phyloP scores from a whole-genome alignment of 495 filamentous ascomycete species.

The Xylaria palmicola region DNA sequence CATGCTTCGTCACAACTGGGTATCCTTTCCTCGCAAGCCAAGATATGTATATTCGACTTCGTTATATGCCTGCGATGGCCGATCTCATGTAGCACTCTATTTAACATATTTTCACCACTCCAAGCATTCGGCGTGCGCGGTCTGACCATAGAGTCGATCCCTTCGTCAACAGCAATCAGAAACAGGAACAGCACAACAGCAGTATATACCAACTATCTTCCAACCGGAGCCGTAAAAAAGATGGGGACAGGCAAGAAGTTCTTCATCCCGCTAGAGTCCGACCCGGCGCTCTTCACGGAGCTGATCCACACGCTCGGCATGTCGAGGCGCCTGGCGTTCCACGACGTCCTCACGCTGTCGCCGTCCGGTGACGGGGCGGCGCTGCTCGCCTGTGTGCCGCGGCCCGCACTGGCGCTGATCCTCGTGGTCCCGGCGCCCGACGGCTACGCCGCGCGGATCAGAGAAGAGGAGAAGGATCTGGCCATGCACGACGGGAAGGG shows the following conservation, averaged over 20 bases:
- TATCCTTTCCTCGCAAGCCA: too few species aligned
- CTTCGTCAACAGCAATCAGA: too few species aligned
- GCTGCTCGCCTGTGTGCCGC: conserved; percentile 67
- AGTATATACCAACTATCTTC: too few species aligned
- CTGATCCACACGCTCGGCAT: conserved; percentile 72
- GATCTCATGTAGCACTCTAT: too few species aligned
- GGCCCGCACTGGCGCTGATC: conserved; percentile 65
- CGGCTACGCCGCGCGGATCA: conserved; percentile 54
- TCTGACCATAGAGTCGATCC: too few species aligned
- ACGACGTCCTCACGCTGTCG: conserved; percentile 70
- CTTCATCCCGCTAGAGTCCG: conserved; percentile 40
- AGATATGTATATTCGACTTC: too few species aligned
- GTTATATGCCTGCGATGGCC: too few species aligned
- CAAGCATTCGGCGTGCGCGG: too few species aligned
- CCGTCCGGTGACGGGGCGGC: conserved; percentile 55
- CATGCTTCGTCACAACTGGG: not conserved
- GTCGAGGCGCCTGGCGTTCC: conserved; percentile 60
- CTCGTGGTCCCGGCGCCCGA: conserved; percentile 31
- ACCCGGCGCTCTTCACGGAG: conserved; percentile 72
- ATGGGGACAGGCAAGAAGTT: conserved; percentile 6
- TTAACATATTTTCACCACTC: too few species aligned
- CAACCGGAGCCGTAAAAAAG: too few species aligned
- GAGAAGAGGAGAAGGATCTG: conserved; percentile 49
- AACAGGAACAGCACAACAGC: too few species aligned
- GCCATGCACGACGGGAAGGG: conserved; percentile 26